Evolutionary conservation across 1,284 basidiomycete genomes (phyloP), one percentile per base, ranked within the genome.

Genomic region (Cronartium quercuum): DNA sequence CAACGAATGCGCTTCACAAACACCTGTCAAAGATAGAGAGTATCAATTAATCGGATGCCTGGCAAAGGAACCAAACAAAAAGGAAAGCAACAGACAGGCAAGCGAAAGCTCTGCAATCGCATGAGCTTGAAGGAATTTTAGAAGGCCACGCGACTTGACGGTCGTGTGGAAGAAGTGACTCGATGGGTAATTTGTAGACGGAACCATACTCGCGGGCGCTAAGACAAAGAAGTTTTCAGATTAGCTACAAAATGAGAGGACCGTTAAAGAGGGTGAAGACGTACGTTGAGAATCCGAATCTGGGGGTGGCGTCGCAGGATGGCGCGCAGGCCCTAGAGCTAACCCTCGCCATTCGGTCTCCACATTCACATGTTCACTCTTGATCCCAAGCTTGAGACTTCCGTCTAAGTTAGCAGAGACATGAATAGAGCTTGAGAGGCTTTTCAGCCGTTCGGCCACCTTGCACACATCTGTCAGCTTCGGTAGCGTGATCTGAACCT

Each of bases 401-500:
- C 75, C 89, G 34, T 82, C 85, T 60, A 85, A 85, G 79, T 88
- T 91, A 1, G 89, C 90, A 13, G 85, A 86, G 7, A 96, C 82
- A 0, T 86, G 86, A n/a, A 94, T 85, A 34, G 90, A 84, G 65
- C 91, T 88, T 0, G 91, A 88, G 79, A 93, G 86, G n/a, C 86
- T 85, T 5, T 87, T 85, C 75, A 94, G 83, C 13, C 90, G 85
- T 57, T 92, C 90, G 0, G 90, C 88, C 64, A 94, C 87, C 0
- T 88, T 89, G 61, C 91, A 87, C 47, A 94, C 83, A 78, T 92
- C 91, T 7, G 86, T 84, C 0, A 94, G 83, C 1, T 89, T 86
- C 0, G 92, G 93, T 0, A 94, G 83, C 2, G 93, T 83, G 66
- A 95, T 88, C 78, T 93, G 90, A 10, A 91, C 85, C 93, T 95